These are phyloP conservation scores for Plasmodium billcollinsi DNA, from an alignment of 169 alveolate genomes.

Conservation along the genomic window DNA sequence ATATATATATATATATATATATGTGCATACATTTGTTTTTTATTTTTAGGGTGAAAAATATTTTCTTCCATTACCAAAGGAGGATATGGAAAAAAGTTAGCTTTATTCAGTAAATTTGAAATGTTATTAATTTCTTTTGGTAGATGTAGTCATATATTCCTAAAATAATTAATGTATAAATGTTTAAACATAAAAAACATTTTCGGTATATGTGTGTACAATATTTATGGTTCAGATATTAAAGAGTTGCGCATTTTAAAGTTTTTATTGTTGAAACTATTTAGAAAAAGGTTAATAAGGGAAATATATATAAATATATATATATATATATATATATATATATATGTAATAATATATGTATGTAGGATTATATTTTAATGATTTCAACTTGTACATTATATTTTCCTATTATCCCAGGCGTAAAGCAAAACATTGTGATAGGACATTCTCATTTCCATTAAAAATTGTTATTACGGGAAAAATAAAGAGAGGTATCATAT, in stretches of 20 bases:
- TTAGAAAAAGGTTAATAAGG: constrained; percentile 29
- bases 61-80: constrained; percentile 12
- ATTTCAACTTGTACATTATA: too few species aligned
- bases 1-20: not conserved
- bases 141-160: too few species aligned
- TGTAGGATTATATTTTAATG: too few species aligned
- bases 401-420: constrained; percentile 10
- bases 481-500: constrained; percentile 44
- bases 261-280: constrained; percentile 30
- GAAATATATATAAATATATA: not conserved
- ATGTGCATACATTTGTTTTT: not conserved
- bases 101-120: too few species aligned
- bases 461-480: constrained; percentile 70
- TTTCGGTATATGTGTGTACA: not conserved
- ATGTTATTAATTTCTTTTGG: too few species aligned
- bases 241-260: constrained; percentile 48
- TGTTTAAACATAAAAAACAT: not conserved
- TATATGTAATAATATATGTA: too few species aligned
- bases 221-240: constrained; percentile 9
- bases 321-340: too few species aligned
- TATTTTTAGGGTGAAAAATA: constrained; percentile 48
- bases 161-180: too few species aligned
- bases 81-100: constrained; percentile 40
- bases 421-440: not conserved
- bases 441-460: constrained; percentile 26